Percentiles rank a stretch among this genome's conserved stretches.
These are phyloP conservation scores for Sicyos edulis DNA, from an alignment of 306 rosid species.

Conservation along the genomic window DNA sequence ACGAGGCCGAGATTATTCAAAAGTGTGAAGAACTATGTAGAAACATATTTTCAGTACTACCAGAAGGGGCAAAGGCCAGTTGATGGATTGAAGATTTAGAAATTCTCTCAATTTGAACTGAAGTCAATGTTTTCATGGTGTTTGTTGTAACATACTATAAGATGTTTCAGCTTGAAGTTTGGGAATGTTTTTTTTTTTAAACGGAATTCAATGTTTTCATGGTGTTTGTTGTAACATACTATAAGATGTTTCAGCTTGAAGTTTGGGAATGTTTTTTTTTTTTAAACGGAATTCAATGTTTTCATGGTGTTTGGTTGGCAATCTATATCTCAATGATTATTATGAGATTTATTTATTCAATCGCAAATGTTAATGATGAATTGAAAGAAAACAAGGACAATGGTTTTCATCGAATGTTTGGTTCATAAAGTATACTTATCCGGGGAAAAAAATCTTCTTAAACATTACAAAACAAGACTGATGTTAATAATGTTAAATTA, in stretches of 20 bases:
- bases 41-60: conserved; percentile 42
- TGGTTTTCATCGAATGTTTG: background rate
- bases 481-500: too few species aligned
- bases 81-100: conserved; percentile 41
- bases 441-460: background rate
- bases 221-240: too few species aligned
- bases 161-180: too few species aligned
- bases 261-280: too few species aligned
- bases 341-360: background rate
- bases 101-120: background rate
- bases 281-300: background rate
- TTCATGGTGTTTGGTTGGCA: background rate
- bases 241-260: too few species aligned
- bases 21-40: conserved; percentile 32
- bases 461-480: background rate
- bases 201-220: background rate
- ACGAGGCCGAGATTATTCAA: conserved; percentile 42
- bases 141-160: too few species aligned
- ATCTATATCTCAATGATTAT: background rate
- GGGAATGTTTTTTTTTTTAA: too few species aligned
- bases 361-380: background rate
- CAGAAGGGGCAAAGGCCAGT: conserved; percentile 54
- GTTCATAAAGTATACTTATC: background rate
- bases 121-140: too few species aligned
- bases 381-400: too few species aligned